Evolutionary conservation across 2,329 filamentous ascomycete species (phyloP).

Genomic region (Diplodia intermedia): DNA sequence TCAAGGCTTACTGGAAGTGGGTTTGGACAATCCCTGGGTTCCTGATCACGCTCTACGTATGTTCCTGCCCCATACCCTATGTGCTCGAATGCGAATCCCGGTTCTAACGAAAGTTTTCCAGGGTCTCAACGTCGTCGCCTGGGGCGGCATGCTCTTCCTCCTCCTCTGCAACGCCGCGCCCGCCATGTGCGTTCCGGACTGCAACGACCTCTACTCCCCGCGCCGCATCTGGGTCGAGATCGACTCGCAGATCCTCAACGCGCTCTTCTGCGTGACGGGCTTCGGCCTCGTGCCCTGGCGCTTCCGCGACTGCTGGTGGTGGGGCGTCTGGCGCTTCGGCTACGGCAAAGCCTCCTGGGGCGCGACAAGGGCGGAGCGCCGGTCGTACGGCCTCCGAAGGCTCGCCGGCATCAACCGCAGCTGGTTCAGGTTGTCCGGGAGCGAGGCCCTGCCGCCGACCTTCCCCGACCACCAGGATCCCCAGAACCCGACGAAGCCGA

Average conservation of each 20-base stretch:
- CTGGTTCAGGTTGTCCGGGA: constrained; percentile 78
- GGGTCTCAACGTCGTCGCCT: constrained; percentile 81
- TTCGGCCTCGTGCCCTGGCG: constrained; percentile 87
- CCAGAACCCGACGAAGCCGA: neutral
- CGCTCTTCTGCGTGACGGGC: constrained; percentile 84
- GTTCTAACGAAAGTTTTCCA: neutral
- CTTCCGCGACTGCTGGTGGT: constrained; percentile 78
- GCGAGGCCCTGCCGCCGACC: constrained; percentile 58
- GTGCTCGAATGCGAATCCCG: no score
- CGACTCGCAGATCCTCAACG: constrained; percentile 83
- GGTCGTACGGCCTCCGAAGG: constrained; percentile 63
- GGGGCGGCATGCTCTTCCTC: constrained; percentile 91
- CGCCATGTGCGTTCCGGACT: constrained; percentile 74
- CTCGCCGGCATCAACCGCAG: constrained; percentile 76
- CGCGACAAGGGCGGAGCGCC: constrained; percentile 50
- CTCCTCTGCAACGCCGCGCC: constrained; percentile 77
- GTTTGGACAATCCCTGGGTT: constrained; percentile 78
- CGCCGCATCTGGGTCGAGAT: constrained; percentile 86
- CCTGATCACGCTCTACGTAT: constrained; percentile 72
- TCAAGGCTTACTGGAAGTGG: constrained; percentile 73
- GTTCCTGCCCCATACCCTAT: neutral
- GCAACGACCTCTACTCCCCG: constrained; percentile 75
- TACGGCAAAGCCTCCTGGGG: constrained; percentile 44
- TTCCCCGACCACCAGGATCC: constrained; percentile 3
- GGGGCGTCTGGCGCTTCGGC: constrained; percentile 67